These are phyloP conservation scores for Populus ilicifolia DNA, from an alignment of 345 rosid species.

Conservation along the genomic window DNA sequence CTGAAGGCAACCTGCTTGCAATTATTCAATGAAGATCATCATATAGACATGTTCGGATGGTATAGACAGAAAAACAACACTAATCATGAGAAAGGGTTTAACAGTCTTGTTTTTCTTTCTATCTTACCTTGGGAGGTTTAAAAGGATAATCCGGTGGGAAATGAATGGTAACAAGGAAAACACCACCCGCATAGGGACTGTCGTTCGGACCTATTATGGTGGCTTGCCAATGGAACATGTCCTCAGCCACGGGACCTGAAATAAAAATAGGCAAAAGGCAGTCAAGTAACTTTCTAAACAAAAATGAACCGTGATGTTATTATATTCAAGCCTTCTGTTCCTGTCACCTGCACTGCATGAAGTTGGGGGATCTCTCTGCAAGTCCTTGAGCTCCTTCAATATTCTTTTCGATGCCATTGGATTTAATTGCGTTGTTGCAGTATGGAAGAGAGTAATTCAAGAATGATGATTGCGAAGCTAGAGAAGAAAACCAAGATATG, in stretches of 20 bases:
- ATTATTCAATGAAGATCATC: background rate
- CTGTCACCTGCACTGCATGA: conserved; percentile 67
- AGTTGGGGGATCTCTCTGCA: conserved; percentile 69
- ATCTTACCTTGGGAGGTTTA: conserved; percentile 59
- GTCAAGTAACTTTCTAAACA: background rate
- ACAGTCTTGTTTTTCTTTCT: too few relatives aligned
- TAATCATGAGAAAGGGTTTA: too few relatives aligned
- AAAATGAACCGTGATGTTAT: background rate
- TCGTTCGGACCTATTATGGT: conserved; percentile 65
- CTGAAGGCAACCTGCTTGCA: conserved; percentile 49
- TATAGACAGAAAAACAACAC: background rate
- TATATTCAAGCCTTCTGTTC: background rate
- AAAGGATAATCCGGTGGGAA: conserved; percentile 69
- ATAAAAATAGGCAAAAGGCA: background rate
- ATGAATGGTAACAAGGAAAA: conserved; percentile 58
- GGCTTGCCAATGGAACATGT: conserved; percentile 76
- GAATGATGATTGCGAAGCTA: background rate
- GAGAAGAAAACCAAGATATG: conserved; percentile 3
- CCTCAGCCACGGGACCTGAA: conserved; percentile 59
- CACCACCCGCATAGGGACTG: conserved; percentile 66
- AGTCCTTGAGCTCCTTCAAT: conserved; percentile 58
- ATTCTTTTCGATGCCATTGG: conserved; percentile 60
- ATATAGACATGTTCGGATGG: background rate
- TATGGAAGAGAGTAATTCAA: background rate
- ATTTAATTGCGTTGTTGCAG: background rate